These are phyloP conservation scores for Cucurbita ficifolia DNA, from an alignment of 306 rosid genomes.

Conservation along the genomic window DNA sequence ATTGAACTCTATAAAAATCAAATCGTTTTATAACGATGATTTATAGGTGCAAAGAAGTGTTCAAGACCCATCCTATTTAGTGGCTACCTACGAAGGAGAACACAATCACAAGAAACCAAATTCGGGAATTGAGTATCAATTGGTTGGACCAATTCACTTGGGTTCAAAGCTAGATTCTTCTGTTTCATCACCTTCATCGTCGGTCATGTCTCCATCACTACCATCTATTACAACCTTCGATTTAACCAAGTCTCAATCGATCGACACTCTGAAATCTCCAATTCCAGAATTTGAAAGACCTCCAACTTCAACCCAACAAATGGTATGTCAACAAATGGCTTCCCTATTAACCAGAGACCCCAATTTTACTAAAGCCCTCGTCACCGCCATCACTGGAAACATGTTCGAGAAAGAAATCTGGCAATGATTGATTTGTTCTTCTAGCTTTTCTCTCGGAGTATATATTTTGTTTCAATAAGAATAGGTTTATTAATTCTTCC, in stretches of 20 bases:
- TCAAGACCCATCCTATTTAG: slow-evolving; percentile 31
- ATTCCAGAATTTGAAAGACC: not conserved
- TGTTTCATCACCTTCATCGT: not conserved
- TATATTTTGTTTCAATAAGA: not conserved
- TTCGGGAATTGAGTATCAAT: not conserved
- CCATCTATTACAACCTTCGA: slow-evolving; percentile 29
- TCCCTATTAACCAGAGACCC: slow-evolving; percentile 56
- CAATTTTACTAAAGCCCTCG: slow-evolving; percentile 36
- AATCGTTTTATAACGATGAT: no score
- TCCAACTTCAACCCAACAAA: not conserved
- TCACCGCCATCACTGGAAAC: slow-evolving; percentile 29
- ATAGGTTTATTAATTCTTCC: not conserved
- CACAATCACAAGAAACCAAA: slow-evolving; percentile 53
- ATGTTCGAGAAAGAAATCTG: not conserved
- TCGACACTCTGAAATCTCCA: not conserved
- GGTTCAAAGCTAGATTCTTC: not conserved
- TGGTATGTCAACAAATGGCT: slow-evolving; percentile 62
- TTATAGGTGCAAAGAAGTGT: slow-evolving; percentile 52
- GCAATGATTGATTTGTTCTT: not conserved
- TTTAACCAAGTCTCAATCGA: slow-evolving; percentile 3
- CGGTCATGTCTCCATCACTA: not conserved
- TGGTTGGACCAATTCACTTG: not conserved
- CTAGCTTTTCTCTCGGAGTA: not conserved
- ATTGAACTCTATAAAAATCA: no score
- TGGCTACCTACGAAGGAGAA: slow-evolving; percentile 51